Base-by-base conservation (phyloP, 371 early-diverging fungal species). In the Mortierella sp. region DNA sequence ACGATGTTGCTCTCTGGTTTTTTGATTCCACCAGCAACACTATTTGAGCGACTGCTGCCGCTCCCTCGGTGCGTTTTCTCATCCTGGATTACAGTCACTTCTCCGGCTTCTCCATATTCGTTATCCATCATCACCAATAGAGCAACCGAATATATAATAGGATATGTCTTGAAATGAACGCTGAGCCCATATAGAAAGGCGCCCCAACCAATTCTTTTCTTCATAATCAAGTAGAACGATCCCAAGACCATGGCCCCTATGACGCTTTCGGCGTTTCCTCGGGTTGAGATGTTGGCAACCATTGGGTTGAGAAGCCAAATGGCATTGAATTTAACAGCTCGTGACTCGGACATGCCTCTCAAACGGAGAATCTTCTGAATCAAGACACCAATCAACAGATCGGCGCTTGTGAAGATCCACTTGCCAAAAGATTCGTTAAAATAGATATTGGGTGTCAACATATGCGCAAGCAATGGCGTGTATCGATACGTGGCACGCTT, bases 101-200 rank as follows among this genome's bases (percentile, higher is more conserved):
- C 9, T 43, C 24, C 24, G 5, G 60, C 45, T 33, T 21, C 43
- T 48, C 50, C 66, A 40, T 76, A 75, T 24, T 68, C 63, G 58
- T 89, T 86, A 77, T 93, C 94, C 70, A 94, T 71, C 50, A 91
- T 74, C 36, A 89, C 77, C 63, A 94, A 81, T 21, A 97, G 69
- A 0, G 97, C 95, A 0, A 95, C 73, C 0, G 95, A 94, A 83
- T 98, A 97, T 21, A 99, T 92, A 63, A 97, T 88, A 6, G 99
- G 98, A 83, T 97, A 99, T 8, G 98, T 96, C 82, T 99, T 99
- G 73, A 98, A 91, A 82, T 99, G 99, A 9, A 98, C 97, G 7
- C 96, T 87, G n/a, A 97, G 77, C 0, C 98, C 99, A 88, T 95
- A 96, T 40, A 94, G 43, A 11, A 92, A 84, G 7, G 95, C 94